These are phyloP conservation scores for Mycena crocata DNA, from an alignment of 768 basidiomycete species.

Conservation along the genomic window DNA sequence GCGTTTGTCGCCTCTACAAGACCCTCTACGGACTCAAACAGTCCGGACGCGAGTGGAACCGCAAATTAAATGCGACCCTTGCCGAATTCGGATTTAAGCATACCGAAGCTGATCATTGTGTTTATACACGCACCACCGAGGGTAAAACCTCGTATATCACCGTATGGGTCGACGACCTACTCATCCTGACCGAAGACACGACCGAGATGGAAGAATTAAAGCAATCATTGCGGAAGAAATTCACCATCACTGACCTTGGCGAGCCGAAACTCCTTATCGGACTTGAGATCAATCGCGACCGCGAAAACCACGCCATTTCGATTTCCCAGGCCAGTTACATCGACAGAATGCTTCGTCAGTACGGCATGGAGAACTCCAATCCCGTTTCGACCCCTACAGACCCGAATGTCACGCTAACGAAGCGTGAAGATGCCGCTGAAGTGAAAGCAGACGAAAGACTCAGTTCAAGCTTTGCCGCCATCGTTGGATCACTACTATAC, in stretches of 20 bases:
- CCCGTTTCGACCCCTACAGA: neutral
- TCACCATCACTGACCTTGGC: too few species aligned
- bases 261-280: slow-evolving; percentile 6
- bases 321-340: slow-evolving; percentile 15
- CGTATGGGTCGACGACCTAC: slow-evolving; percentile 6
- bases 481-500: slow-evolving; percentile 21
- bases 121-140: slow-evolving; percentile 4
- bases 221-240: too few species aligned
- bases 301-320: slow-evolving; percentile 4
- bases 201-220: too few species aligned
- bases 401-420: neutral
- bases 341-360: slow-evolving; percentile 9
- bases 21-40: neutral
- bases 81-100: neutral
- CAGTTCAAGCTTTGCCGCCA: neutral
- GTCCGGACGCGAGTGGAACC: neutral
- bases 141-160: slow-evolving; percentile 14
- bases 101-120: slow-evolving; percentile 1
- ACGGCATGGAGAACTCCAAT: slow-evolving; percentile 5
- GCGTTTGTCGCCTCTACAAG: slow-evolving; percentile 3
- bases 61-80: neutral
- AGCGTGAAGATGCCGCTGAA: slow-evolving; percentile 6
- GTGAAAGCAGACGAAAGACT: neutral
- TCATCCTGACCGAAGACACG: neutral
- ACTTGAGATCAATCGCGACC: slow-evolving; percentile 9